Conservation (phyloP, 768 basidiomycete genomes). For the Thelephora ganbajun region DNA sequence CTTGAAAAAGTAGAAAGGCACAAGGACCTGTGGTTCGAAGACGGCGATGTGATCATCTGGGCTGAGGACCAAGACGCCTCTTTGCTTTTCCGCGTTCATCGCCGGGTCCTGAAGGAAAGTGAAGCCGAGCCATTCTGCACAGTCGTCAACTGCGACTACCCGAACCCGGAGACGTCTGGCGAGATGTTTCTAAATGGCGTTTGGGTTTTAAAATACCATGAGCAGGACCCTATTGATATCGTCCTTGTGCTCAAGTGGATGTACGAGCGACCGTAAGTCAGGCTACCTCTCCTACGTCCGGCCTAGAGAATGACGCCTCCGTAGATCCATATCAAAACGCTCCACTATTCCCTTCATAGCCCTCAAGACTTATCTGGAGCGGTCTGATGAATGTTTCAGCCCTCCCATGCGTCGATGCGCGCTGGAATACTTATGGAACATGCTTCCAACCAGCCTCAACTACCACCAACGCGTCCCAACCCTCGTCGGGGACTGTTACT, state of each 20-base stretch:
- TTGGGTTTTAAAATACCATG: not conserved
- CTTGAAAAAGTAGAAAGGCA: not conserved
- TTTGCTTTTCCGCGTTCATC: not conserved
- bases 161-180: not conserved
- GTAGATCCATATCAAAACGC: not conserved
- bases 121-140: not conserved
- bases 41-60: not conserved
- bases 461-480: not conserved
- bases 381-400: not conserved
- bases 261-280: not conserved
- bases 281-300: not conserved
- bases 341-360: not conserved
- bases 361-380: not conserved
- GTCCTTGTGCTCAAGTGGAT: not conserved
- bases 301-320: not conserved
- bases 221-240: not conserved
- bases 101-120: not conserved
- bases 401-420: not conserved
- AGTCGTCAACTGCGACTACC: not conserved
- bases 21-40: not conserved
- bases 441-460: not conserved
- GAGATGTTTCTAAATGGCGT: not conserved
- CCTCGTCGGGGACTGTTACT: not conserved
- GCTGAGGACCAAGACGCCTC: not conserved
- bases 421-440: not conserved